Base-by-base conservation (phyloP, 257 asterid genomes). In the Fraxinus pennsylvanica region DNA sequence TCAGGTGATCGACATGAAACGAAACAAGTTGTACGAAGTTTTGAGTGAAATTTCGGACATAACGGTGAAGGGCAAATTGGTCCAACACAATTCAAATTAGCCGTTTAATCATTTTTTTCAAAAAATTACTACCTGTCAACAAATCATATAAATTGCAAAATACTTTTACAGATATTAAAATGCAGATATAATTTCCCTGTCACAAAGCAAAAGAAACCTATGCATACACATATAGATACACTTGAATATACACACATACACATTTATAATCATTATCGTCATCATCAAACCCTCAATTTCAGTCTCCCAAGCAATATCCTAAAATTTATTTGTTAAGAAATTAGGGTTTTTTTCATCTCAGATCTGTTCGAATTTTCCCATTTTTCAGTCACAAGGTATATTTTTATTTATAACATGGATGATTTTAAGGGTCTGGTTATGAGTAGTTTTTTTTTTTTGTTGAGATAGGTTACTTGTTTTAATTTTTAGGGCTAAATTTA, bases 241-340 rank as follows among this genome's bases (percentile, higher is more conserved):
- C 13, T 70, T 54, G 67, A 6, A 74, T 3, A 36, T 27, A 78
- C 36, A 43, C 36, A 68, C 35, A 83, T 36, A 45, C 41, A 36
- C 15, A 63, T 3, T 59, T 39, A 47, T 41, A 12, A 76, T 81
- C 61, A 74, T 79, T 82, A 85, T 85, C 85, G 77, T 81, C 76
- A 76, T 74, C 39, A 45, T 78, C 87, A 32, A 83, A 85, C 89
- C 87, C 89, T 82, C 88, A 85, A 79, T 85, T 79, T 84, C 87
- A 77, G 83, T 85, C 84, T 80, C 80, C 81, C 78, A 82, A 86
- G 87, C 91, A 86, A 86, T 84, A 88, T 79, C 32, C 45, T 80
- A 27, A 80, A 69, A 76, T 75, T 73, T 39, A n/a, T 57, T 57
- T 57, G 27, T 43, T 70, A 74, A 39, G 72, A 72, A 50, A 66